phyloP scores from a whole-genome alignment of 352 stramenopile genomes.

The Globisporangium emineosum region DNA sequence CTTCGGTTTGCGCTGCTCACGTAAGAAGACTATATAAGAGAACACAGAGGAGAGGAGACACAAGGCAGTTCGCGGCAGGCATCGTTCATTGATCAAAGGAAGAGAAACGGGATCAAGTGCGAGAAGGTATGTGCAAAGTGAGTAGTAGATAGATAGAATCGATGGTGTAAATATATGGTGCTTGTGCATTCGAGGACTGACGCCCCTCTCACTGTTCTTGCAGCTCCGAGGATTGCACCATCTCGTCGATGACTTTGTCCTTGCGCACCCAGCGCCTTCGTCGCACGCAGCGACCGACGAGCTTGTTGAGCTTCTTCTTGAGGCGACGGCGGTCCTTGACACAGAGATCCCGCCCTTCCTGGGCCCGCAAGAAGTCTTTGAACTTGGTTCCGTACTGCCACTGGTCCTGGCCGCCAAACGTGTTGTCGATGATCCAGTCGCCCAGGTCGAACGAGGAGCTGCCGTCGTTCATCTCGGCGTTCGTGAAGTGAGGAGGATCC shows the following conservation, averaged over 20 bases:
- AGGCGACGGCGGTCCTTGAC: constrained; percentile 59
- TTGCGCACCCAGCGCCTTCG: constrained; percentile 78
- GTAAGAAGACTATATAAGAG: constrained; percentile 10
- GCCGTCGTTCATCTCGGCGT: constrained; percentile 70
- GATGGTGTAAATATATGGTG: constrained; percentile 7
- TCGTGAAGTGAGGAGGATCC: constrained; percentile 75
- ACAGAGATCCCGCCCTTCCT: constrained; percentile 40
- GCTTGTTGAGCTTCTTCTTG: constrained; percentile 82
- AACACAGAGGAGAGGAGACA: not conserved
- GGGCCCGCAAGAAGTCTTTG: constrained; percentile 73
- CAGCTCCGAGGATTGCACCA: constrained; percentile 11
- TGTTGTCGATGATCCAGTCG: constrained; percentile 79
- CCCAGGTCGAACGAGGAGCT: constrained; percentile 52
- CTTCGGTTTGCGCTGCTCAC: constrained; percentile 71
- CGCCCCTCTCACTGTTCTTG: constrained; percentile 4
- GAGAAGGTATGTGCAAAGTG: not conserved
- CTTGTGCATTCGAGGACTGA: not conserved
- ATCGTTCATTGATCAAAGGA: not conserved
- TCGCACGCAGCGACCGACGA: constrained; percentile 74
- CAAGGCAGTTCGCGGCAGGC: too few species aligned
- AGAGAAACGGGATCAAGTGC: not conserved
- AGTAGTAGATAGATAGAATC: constrained; percentile 5
- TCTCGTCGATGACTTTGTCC: constrained; percentile 51
- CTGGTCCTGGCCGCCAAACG: constrained; percentile 66
- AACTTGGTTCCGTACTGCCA: constrained; percentile 87